phyloP scores from a whole-genome alignment of 2,329 filamentous ascomycete genomes.

The Arthrinium phaeospermum region DNA sequence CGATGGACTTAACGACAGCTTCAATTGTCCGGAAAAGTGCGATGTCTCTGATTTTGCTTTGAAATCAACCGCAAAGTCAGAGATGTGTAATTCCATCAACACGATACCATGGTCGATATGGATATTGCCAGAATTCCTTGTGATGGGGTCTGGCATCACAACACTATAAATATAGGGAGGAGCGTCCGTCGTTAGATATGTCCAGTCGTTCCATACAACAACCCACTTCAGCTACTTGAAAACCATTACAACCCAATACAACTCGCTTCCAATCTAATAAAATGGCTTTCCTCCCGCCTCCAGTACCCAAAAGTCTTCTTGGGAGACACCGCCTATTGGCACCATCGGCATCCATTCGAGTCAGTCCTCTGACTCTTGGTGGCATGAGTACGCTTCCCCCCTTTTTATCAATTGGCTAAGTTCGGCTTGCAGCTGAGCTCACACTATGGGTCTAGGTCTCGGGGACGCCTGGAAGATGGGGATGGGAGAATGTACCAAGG shows the following conservation, averaged over 20 bases:
- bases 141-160: background rate
- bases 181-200: background rate
- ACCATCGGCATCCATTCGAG: slow-evolving; percentile 54
- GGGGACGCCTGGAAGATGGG: slow-evolving; percentile 63
- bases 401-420: no score
- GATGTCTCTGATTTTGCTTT: background rate
- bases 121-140: background rate
- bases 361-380: slow-evolving; percentile 59
- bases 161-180: background rate
- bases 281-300: slow-evolving; percentile 17
- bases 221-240: background rate
- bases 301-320: slow-evolving; percentile 16
- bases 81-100: background rate
- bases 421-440: background rate
- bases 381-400: slow-evolving; percentile 48
- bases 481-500: slow-evolving; percentile 55
- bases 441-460: slow-evolving; percentile 32
- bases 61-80: background rate
- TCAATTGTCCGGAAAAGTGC: background rate
- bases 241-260: background rate
- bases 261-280: background rate
- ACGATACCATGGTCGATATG: background rate
- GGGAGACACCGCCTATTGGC: slow-evolving; percentile 50
- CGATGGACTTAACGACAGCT: background rate
- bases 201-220: background rate